phyloP scores from a whole-genome alignment of 768 basidiomycete genomes.

The Lentinula guzmanii region DNA sequence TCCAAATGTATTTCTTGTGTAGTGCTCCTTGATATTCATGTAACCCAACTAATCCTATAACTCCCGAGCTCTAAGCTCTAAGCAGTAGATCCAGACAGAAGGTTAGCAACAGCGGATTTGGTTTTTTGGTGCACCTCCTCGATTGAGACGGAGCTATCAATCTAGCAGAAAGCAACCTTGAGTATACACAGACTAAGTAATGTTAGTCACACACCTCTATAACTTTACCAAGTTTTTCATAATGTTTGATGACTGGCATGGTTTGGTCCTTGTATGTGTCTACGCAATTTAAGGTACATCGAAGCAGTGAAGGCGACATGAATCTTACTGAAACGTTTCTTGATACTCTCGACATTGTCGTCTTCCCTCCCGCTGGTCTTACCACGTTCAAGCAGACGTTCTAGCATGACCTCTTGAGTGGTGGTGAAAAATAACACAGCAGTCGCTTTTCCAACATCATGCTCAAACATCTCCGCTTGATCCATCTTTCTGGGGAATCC shows the following conservation, averaged over 20 bases:
- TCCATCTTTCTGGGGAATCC: conserved; percentile 99
- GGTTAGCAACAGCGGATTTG: conserved; percentile 42
- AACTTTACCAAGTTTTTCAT: conserved; percentile 61
- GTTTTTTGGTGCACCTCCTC: conserved; percentile 69
- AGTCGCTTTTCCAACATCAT: conserved; percentile 75
- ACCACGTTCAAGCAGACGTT: conserved; percentile 80
- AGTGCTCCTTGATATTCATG: neutral
- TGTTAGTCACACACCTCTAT: conserved; percentile 52
- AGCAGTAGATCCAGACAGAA: conserved; percentile 24
- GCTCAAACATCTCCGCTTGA: conserved; percentile 88
- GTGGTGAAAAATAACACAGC: conserved; percentile 84
- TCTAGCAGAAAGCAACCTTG: conserved; percentile 28
- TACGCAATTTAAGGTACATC: conserved; percentile 16
- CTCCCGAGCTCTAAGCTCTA: neutral
- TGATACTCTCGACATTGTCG: conserved; percentile 91
- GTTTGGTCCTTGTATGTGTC: conserved; percentile 83
- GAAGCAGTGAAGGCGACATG: neutral
- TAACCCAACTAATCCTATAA: neutral
- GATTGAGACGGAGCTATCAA: conserved; percentile 61
- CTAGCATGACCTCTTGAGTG: conserved; percentile 81
- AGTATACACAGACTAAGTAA: neutral
- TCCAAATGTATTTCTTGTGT: neutral
- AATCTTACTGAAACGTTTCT: conserved; percentile 87
- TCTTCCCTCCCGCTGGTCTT: conserved; percentile 96
- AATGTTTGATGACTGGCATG: conserved; percentile 92